Base-by-base conservation (phyloP, 257 asterid species). In the Prunella vulgaris region DNA sequence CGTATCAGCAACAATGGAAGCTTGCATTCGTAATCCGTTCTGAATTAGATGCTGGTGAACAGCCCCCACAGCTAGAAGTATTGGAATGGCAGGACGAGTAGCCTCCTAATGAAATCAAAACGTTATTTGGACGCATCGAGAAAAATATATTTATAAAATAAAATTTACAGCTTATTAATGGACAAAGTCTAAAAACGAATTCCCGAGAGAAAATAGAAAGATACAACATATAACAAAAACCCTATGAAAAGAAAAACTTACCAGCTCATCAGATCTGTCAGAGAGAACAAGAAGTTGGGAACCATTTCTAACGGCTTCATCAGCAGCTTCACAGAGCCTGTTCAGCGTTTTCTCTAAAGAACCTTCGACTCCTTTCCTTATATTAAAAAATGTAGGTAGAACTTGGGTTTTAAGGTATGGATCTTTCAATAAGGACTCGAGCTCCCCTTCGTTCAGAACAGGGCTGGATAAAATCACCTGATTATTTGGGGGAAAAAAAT, bases 21-120 rank as follows among this genome's bases (percentile, higher is more conserved):
- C 96, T 78, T 93, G 94, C 95, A 94, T 87, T 68, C 99, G 80
- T 70, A 94, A 82, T 66, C 99, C 99, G 76, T 89, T 94, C 83
- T 94, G 99, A 81, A 94, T 94, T 72, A 94, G 84, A 84, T 94
- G 97, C 85, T 94, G 99, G 78, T 94, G 99, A 78, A 94, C 97
- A 60, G 99, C 96, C 70, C 99, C 99, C 58, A 94, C 93, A 74
- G 99, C 99, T 80, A 94, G 89, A 80, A 94, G 97, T 67, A 94
- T 87, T 12, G 99, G 97, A 60, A 94, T 89, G 60, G 99, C 93
- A n/a, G 99, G 99, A 77, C 88, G 86, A 60, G 99, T 89, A 65
- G 99, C 93, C 69, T 84, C 97, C 99, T 94, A 87, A 66, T 32
- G 56, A 64, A 62, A 78, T 38, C 65, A 72, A 76, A 44, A 28